These are phyloP conservation scores for Musa beccarii DNA, from an alignment of 176 grass and related monocot species.

Conservation along the genomic window DNA sequence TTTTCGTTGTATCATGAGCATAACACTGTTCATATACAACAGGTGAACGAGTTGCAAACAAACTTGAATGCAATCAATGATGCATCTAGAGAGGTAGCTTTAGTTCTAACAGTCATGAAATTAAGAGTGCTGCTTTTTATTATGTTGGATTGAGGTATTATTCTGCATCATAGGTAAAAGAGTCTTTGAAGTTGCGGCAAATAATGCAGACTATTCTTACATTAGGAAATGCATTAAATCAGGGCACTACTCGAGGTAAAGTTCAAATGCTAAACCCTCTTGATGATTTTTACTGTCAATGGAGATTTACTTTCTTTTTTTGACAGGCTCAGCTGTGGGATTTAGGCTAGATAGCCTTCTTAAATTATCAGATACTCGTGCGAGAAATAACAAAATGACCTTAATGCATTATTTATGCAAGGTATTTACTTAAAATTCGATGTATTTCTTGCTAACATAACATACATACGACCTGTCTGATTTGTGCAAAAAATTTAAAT, in stretches of 20 bases:
- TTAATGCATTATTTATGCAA: constrained; percentile 99
- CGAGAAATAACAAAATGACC: constrained; percentile 97
- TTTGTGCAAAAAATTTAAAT: not conserved
- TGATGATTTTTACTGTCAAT: constrained; percentile 9
- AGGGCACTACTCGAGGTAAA: constrained; percentile 70
- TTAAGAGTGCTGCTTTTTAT: not conserved
- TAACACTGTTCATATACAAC: constrained; percentile 22
- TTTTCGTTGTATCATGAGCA: constrained; percentile 15
- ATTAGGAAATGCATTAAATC: constrained; percentile 91
- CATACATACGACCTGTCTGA: not conserved
- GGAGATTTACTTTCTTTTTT: constrained; percentile 18
- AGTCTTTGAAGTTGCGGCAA: constrained; percentile 70
- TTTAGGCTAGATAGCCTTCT: constrained; percentile 97
- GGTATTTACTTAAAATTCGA: constrained; percentile 27
- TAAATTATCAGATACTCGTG: constrained; percentile 87
- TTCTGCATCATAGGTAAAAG: constrained; percentile 22
- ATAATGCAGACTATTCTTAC: constrained; percentile 99
- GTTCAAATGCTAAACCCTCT: constrained; percentile 11
- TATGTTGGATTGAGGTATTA: constrained; percentile 16
- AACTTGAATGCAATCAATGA: constrained; percentile 83
- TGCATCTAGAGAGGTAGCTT: constrained; percentile 72
- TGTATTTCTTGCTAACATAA: not conserved
- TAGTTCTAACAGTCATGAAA: not conserved
- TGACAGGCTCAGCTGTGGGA: constrained; percentile 84
- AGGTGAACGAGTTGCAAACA: constrained; percentile 65